Evolutionary conservation across 495 filamentous ascomycete genomes (phyloP), one percentile per base, ranked within the genome.

Genomic region (Trichocladium antarcticum): DNA sequence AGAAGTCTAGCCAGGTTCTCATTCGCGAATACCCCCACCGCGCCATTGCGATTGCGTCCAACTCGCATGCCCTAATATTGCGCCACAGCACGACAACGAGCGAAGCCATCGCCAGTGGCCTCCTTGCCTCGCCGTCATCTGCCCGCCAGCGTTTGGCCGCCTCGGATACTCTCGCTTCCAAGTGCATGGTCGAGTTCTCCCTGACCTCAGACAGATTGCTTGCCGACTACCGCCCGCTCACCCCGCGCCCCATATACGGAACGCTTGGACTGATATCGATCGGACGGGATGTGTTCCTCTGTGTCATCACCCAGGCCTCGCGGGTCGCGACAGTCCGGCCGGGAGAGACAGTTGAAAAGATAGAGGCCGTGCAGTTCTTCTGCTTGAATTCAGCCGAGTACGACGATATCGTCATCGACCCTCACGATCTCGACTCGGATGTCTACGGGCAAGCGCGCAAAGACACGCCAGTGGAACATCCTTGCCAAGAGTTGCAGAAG

Each of bases 181-280:
- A 82, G 50, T 95, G 87, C 68, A 84, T 90, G 67, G 87, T 97
- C 47, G 88, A 96, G 61, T 94, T 96, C 67, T 70, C 78, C 1
- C 68, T 74, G 10, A 59, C 74, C n/a, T 69, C 76, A n/a, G 68
- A 76, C 37, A 71, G 76, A 37, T 75, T 92, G 45, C 70, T 96
- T 29, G 70, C 69, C 49, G 82, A 82, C 27, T 97, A 88, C 64
- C 76, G 81, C 43, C 69, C 81, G 4, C 62, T 95, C 35, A 83
- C 82, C 37, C 70, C 76, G n/a, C 72, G 79, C 16, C 78, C 80
- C n/a, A 85, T 87, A 29, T 79, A 88, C 56, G 92, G 92, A 27
- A 96, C 89, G 2, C 74, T 98, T 45, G 92, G 92, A 1, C 70
- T 98, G 32, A 86, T 97, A 50, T 89, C 89, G 2, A 73, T 96